A percentile compares a stretch with the other conserved stretches of the same genome.
Conservation (phyloP, 345 rosid species). For the Populus ilicifolia region DNA sequence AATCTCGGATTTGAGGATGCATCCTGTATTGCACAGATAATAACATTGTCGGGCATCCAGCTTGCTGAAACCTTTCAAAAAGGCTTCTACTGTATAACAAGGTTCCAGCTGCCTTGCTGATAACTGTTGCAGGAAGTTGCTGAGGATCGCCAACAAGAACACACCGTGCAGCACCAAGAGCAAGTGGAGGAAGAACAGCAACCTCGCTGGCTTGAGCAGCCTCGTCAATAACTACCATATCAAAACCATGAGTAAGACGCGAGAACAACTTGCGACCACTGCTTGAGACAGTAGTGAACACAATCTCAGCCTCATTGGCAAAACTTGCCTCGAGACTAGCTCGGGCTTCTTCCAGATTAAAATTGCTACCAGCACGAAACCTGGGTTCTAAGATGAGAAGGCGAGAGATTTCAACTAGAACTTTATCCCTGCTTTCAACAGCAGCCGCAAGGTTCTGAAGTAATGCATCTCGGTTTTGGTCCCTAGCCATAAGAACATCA, state of each 20-base stretch:
- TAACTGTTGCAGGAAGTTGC: constrained; percentile 99
- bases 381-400: constrained; percentile 74
- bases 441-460: constrained; percentile 91
- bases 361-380: constrained; percentile 73
- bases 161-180: constrained; percentile 95
- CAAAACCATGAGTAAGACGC: constrained; percentile 96
- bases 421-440: constrained; percentile 94
- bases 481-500: constrained; percentile 80
- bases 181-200: constrained; percentile 89
- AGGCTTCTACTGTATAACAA: constrained; percentile 92
- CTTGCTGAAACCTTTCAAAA: constrained; percentile 96
- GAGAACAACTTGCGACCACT: constrained; percentile 96
- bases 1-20: constrained; percentile 98
- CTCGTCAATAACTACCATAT: constrained; percentile 99
- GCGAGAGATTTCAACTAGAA: constrained; percentile 96
- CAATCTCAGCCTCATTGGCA: constrained; percentile 99
- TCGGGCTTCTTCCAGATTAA: constrained; percentile 96
- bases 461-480: constrained; percentile 80
- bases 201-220: constrained; percentile 99
- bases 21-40: constrained; percentile 95
- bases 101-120: constrained; percentile 98
- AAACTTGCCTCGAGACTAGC: constrained; percentile 96
- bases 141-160: constrained; percentile 99
- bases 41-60: constrained; percentile 95
- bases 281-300: constrained; percentile 97